Base-by-base conservation (phyloP, 2,329 filamentous ascomycete species). In the Triangularia setosa region DNA sequence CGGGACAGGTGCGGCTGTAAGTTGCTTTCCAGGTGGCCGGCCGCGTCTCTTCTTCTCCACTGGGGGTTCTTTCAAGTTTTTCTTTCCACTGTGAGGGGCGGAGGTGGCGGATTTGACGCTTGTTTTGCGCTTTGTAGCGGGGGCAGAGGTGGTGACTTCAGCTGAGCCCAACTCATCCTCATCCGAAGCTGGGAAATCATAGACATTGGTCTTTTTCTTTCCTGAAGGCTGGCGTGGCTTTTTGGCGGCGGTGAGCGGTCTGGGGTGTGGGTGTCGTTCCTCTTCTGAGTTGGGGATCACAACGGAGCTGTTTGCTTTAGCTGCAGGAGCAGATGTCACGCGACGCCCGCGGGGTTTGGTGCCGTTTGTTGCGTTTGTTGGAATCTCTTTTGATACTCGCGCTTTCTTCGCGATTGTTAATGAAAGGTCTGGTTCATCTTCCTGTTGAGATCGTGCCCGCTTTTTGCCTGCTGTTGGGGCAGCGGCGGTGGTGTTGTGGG, bases 151-250 rank as follows among this genome's bases (percentile, higher is more conserved):
- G 52, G 52, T 7, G 2, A 65, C 58, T n/a, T 35, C 40, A 7
- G 65, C 23, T 1, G 61, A 23, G 33, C 24, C 33, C 25, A 69
- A 54, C 60, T 70, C 69, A 53, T 71, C 69, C 44, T 69, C 67
- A 1, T 52, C 67, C 14, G 70, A 71, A 60, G 73, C 72, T 7
- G 72, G 72, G 21, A 74, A 67, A 35, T 74, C 72, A 61, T 70
- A 74, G 33, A 69, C 63, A 40, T 66, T 70, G 28, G 58, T 63
- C 23, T 58, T 69, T n/a, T 55, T 61, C 25, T 21, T 30, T 54
- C n/a, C 44, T 28, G 27, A 23, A 27, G 56, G 18, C n/a, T 18
- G 58, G 6, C 48, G 48, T 60, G 3, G 14, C 23, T 27, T 58
- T 65, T 23, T 64, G 53, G 23, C 28, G 44, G 24, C 40, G 63